Evolutionary conservation across 1,284 basidiomycete genomes (phyloP).

Genomic region (Neotropicomus parvogracilis): DNA sequence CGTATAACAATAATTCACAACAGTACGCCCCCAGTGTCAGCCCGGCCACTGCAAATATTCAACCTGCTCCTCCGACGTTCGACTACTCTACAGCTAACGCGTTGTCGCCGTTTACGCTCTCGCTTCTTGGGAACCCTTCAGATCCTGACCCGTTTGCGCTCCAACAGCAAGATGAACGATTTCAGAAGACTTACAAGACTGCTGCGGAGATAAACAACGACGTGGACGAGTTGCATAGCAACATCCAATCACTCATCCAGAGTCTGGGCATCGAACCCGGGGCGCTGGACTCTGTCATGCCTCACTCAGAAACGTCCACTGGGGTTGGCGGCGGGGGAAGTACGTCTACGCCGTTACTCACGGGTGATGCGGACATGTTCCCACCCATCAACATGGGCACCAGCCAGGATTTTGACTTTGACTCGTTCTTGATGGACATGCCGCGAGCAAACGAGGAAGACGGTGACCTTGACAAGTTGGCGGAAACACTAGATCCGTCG

Average conservation of each 20-base stretch:
- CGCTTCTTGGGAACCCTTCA: conserved; percentile 15
- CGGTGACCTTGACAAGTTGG: conserved; percentile 35
- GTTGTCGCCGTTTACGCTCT: conserved; percentile 23
- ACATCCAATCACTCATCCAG: conserved; percentile 72
- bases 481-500: conserved; percentile 34
- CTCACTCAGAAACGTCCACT: conserved; percentile 8
- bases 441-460: conserved; percentile 29
- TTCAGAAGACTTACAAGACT: conserved; percentile 59
- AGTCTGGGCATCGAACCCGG: conserved; percentile 62
- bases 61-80: conserved; percentile 9
- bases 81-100: conserved; percentile 17
- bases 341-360: neutral
- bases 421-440: conserved; percentile 42
- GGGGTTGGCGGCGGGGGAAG: conserved; percentile 10
- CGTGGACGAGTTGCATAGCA: conserved; percentile 67
- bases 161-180: conserved; percentile 36
- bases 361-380: conserved; percentile 22
- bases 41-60: neutral
- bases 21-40: conserved; percentile 11
- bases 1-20: conserved; percentile 25
- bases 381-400: conserved; percentile 6
- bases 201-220: conserved; percentile 68
- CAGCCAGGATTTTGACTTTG: conserved; percentile 45
- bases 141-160: conserved; percentile 34
- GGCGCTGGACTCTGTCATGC: conserved; percentile 29